A percentile compares a stretch with the other conserved stretches of the same genome.
phyloP scores from a whole-genome alignment of 139 green algal species.

The Zygnema cylindricum region DNA sequence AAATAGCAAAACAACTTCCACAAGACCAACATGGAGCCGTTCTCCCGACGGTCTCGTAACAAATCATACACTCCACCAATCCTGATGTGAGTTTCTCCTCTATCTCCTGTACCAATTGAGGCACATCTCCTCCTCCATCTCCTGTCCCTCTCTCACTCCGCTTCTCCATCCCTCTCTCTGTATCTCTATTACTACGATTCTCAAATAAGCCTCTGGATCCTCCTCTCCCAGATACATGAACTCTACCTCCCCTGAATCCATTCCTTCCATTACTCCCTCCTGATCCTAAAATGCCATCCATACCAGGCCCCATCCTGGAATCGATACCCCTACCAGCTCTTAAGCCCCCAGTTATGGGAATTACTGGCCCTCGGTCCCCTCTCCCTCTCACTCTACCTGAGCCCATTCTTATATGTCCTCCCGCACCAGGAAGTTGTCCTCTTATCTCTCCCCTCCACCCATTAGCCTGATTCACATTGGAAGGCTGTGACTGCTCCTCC shows the following conservation, averaged over 20 bases:
- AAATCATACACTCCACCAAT: constrained; percentile 59
- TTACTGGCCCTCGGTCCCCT: no score
- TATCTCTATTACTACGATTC: no score
- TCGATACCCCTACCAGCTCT: no score
- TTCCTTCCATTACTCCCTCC: background rate
- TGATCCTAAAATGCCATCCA: background rate
- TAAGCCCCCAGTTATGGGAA: no score
- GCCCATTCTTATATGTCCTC: no score
- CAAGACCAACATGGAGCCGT: constrained; percentile 43
- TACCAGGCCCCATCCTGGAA: background rate
- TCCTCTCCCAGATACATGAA: no score
- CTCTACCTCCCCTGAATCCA: background rate
- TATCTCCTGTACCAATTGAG: constrained; percentile 54
- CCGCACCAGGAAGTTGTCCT: no score
- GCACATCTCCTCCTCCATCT: background rate
- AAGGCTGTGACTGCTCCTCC: no score
- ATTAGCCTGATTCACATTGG: no score
- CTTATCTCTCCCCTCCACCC: no score
- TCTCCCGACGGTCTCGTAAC: constrained; percentile 37
- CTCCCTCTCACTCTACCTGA: background rate
- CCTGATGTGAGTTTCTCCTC: constrained; percentile 43
- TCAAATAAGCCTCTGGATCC: no score
- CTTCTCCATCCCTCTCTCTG: background rate
- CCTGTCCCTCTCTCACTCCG: background rate
- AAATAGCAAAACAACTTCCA: constrained; percentile 55